Conservation (phyloP, 2,329 filamentous ascomycete genomes). For the Fusarium sp. region DNA sequence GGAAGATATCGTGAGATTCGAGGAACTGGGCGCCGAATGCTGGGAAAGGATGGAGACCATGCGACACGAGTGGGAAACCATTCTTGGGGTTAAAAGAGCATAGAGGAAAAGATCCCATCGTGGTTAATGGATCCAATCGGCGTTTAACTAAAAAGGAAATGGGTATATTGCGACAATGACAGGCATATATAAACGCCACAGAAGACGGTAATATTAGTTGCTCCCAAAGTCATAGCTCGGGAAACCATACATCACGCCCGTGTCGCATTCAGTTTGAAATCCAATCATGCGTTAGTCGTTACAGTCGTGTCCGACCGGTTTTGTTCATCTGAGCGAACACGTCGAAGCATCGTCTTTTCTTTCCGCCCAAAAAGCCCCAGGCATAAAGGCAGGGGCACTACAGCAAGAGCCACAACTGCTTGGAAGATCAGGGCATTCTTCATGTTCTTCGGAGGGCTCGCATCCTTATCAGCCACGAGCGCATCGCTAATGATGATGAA, state of each 20-base stretch:
- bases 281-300: conserved; percentile 28
- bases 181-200: conserved; percentile 18
- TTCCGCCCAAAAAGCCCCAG: conserved; percentile 75
- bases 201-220: conserved; percentile 13
- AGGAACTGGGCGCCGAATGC: conserved; percentile 66
- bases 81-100: conserved; percentile 33
- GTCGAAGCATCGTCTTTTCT: conserved; percentile 61
- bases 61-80: conserved; percentile 72
- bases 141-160: conserved; percentile 19
- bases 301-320: conserved; percentile 33
- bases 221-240: not conserved
- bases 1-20: conserved; percentile 70
- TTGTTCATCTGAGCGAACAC: conserved; percentile 58
- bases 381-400: conserved; percentile 73
- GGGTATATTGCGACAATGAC: conserved; percentile 42
- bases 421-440: conserved; percentile 80
- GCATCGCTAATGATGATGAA: conserved; percentile 88
- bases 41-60: conserved; percentile 80
- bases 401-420: conserved; percentile 73
- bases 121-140: not conserved
- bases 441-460: conserved; percentile 76
- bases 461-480: conserved; percentile 66
- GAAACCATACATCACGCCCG: not conserved
- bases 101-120: conserved; percentile 9
- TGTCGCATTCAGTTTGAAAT: not conserved